Base-by-base conservation (phyloP, 306 rosid genomes). In the Malus sylvestris region DNA sequence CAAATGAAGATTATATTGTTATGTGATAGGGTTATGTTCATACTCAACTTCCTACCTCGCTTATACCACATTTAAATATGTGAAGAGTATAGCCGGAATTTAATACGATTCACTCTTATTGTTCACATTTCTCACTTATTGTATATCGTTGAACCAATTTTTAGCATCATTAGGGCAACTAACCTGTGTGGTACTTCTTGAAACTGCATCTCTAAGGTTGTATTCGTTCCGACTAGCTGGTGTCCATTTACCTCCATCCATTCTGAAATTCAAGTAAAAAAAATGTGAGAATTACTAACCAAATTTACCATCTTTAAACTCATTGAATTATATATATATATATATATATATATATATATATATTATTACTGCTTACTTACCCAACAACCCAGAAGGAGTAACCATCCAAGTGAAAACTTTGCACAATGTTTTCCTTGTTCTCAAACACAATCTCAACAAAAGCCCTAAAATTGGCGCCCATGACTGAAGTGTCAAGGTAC, bases 371-470 rank as follows among this genome's bases (percentile, higher is more conserved):
- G 40, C 1, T 35, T 60, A 57, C 95, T 86, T 84, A 95, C 98
- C 98, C 97, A 8, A 95, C 97, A 27, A 90, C 98, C 98, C 98
- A 92, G 74, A 95, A 95, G 27, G 91, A 63, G 87, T 92, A 89
- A 68, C 98, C 98, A n/a, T 92, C 89, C 57, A 92, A 76, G 85
- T 95, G 98, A 83, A 84, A 95, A 66, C 92, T 90, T 74, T 95
- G 98, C 13, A 87, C 68, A 5, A 92, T 89, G 53, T 68, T 85
- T 80, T 95, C 98, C 7, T 52, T 84, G 83, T 95, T 95, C 63
- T 90, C 91, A 70, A 95, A 89, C 75, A 92, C 89, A 57, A 95
- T 89, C 82, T 95, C 98, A 5, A 92, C 81, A 25, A 95, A 95
- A 73, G 93, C 84, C 68, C 97, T 82, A 2, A 76, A 95, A 79